A percentile compares a stretch with the other conserved stretches of the same genome.
Evolutionary conservation across 768 basidiomycete genomes (phyloP).

Genomic region (Mycena metata): DNA sequence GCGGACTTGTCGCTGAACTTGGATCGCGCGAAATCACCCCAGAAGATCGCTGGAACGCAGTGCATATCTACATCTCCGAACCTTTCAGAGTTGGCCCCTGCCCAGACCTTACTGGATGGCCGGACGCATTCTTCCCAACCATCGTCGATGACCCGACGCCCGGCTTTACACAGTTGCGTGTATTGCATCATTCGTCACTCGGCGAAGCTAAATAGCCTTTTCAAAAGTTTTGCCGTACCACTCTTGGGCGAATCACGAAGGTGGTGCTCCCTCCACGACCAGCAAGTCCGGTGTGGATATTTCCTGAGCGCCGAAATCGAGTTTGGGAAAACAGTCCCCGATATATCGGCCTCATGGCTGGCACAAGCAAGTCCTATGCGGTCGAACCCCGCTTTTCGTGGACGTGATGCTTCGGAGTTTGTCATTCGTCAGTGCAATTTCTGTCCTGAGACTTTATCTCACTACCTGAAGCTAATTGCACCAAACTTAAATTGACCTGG

Average conservation of each 20-base stretch:
- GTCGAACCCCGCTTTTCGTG: neutral
- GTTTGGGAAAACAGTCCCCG: neutral
- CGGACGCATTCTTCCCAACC: too few relatives aligned
- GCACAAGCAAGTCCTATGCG: neutral
- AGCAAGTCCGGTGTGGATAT: neutral
- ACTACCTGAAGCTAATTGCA: neutral
- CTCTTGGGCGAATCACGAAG: neutral
- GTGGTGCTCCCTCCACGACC: neutral
- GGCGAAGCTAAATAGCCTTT: too few relatives aligned
- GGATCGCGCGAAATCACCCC: too few relatives aligned
- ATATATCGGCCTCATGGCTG: neutral
- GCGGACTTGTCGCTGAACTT: too few relatives aligned
- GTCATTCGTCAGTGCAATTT: neutral
- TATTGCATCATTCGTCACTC: too few relatives aligned
- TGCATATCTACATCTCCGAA: too few relatives aligned
- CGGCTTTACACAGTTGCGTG: too few relatives aligned
- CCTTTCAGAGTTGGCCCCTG: too few relatives aligned
- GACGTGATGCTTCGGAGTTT: neutral
- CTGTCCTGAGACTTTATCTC: neutral
- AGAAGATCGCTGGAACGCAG: too few relatives aligned
- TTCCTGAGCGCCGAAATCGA: neutral
- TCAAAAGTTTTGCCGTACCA: neutral
- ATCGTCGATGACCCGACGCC: too few relatives aligned
- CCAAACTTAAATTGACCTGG: neutral
- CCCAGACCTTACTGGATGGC: too few relatives aligned